Base-by-base conservation (phyloP, 768 basidiomycete species). In the Suillus subalutaceus region DNA sequence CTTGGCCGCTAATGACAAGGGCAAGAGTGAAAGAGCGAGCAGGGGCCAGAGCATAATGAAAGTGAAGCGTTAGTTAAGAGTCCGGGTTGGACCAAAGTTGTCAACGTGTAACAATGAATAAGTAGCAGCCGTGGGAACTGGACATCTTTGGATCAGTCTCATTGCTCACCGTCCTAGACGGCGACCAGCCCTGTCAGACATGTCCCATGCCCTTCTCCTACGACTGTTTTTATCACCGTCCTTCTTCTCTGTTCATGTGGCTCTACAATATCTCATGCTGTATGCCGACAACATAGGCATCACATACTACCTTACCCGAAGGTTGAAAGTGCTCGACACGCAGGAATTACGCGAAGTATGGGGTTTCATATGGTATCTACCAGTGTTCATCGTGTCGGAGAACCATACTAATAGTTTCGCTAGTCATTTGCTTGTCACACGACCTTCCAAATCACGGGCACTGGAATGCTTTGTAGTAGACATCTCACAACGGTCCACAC, bases 381-480 rank as follows among this genome's bases (percentile, higher is more conserved):
- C 32, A 58, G 23, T 8, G 23, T 30, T 43, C 52, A 41, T 69
- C 56, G 20, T 60, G 41, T 43, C 68, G 50, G 23, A 55, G 26
- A 35, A 60, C 55, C 55, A 63, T 55, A 48, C 72, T 73, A 63
- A 73, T 65, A 66, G 26, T 18, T 65, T 65, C 58, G 41, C 64
- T 53, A 99, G 97, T 77, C 96, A 99, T 81, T 88, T 99, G 44
- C 88, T 98, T 65, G 88, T 99, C 62, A 97, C 97, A 4, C 88
- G 92, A 64, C 95, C 96, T 1, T 93, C 96, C 7, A 88, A 90
- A 72, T 97, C 96, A 2, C 87, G 92, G 62, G 97, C 97, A 16
- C 83, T 99, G 60, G 97, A 99, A 79, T 91, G 90, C 68, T 99
- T 99, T 75, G 91, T 99, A 48, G 85, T 96, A 37, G 92, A 96